These are phyloP conservation scores for Scutellaria galericulata DNA, from an alignment of 257 asterid species.

Conservation along the genomic window DNA sequence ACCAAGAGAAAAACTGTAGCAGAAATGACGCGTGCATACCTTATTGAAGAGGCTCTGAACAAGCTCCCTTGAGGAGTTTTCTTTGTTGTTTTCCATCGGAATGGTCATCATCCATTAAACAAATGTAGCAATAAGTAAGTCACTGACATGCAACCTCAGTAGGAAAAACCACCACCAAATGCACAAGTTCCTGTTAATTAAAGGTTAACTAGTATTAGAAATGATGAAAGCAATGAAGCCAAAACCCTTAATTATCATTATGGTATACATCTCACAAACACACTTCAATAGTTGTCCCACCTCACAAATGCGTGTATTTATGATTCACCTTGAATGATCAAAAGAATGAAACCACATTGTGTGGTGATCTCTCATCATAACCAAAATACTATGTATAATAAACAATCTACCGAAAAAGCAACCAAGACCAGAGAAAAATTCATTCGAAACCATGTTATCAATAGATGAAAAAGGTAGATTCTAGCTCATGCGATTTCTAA, in stretches of 20 bases:
- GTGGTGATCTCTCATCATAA: neutral
- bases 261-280: neutral
- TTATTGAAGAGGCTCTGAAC: conserved; percentile 66
- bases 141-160: conserved; percentile 12
- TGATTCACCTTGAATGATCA: too few relatives aligned
- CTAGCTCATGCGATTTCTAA: neutral
- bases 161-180: conserved; percentile 26
- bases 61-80: conserved; percentile 55
- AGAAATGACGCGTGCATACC: conserved; percentile 43
- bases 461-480: neutral
- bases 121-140: conserved; percentile 21
- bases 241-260: neutral
- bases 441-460: neutral
- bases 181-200: conserved; percentile 34
- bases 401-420: neutral
- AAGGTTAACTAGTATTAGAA: conserved; percentile 1
- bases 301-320: neutral
- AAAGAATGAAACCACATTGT: too few relatives aligned
- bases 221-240: neutral
- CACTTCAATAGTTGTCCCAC: neutral
- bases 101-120: conserved; percentile 70
- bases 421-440: neutral
- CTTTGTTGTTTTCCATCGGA: conserved; percentile 65
- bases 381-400: neutral
- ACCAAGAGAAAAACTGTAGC: neutral